Evolutionary conservation across 1,284 basidiomycete genomes (phyloP), one percentile per base, ranked within the genome.

Genomic region (Polyporus tsugae): DNA sequence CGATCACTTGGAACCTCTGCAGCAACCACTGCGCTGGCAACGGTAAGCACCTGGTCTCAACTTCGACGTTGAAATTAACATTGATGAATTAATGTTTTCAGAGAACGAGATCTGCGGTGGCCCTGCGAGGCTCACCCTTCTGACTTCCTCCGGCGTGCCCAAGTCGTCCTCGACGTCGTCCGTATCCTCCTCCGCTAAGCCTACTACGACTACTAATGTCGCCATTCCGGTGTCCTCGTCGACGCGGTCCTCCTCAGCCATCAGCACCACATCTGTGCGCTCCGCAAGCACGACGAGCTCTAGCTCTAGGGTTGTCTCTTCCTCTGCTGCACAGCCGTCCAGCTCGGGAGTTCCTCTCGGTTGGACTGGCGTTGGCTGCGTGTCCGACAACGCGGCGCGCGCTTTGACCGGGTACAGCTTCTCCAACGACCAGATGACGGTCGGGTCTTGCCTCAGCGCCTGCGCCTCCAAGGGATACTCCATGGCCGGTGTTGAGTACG

Each of bases 61-160:
- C 22, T 22, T 17, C 35, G 6, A 0, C 46, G 9, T 10, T 49
- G 13, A 35, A 6, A 9, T 55, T 2, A 6, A 55, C 1, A 53
- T 1, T 36, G 41, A 41, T 6, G 6, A 15, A 6, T 49, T 64
- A 6, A 61, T 46, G 38, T 29, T 11, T 25, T 42, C 46, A 71
- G 70, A 42, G 35, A 67, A 70, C 64, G 72, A 74, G 71, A 74
- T 74, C 42, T 78, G 77, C 69, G 77, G 77, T 62, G 77, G 77
- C 17, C 74, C 77, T 3, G 71, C 73, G 58, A 69, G 74, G 60
- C 70, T 78, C 33, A 70, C 74, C 33, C 69, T 77, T 36, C 60
- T 78, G 60, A 73, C 66, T 60, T 64, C 72, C 65, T 66, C 69
- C 41, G 71, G 67, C 58, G 73, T 36, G 7, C 33, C 74, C 15